Base-by-base conservation (phyloP, 78 protist genomes). In the Dictyostelium citrinum region DNA sequence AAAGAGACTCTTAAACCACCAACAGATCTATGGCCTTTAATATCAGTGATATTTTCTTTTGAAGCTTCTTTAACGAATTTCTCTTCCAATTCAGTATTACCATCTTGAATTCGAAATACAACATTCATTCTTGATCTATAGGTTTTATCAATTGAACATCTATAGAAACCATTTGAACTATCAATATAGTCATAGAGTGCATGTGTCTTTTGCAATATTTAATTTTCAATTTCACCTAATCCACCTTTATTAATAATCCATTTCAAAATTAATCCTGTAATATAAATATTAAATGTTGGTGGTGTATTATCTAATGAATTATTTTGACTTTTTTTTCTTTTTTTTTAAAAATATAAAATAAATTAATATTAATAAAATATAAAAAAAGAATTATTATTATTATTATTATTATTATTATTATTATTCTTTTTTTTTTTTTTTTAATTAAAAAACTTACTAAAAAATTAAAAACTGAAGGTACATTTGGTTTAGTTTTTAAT, bases 1-100 rank as follows among this genome's bases (percentile, higher is more conserved):
- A 98, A 29, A 41, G 98, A 97, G 5, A 97, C 99, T 51, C 99
- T 94, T 51, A 98, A 39, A 17, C 98, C 99, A 45, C 99, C 99
- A 33, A 97, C 98, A 10, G 97, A 93, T 39, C 98, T 75, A 90
- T 98, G 98, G 37, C 99, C 99, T 24, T 46, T 58, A 29, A 83
- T 60, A 79, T 82, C 85, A 16, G 80, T 39, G 68, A 97, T 72
- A 71, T 90, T 93, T 20, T 39, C 24, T 29, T 86, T 46, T 24
- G 31, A 71, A 41, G 99, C 99, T 46, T 90, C 97, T 35, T 55
- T 79, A 11, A 97, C 7, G 68, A 97, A 98, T 41, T 90, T 84
- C 45, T 90, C 86, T 76, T 95, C 95, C 22, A 90, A 49, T 24
- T 35, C 84, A 3, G 27, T 29, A 41, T 83, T 82, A 39, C 60